Evolutionary conservation across 495 filamentous ascomycete genomes (phyloP), one percentile per base, ranked within the genome.

Genomic region (Daldinia grandis): DNA sequence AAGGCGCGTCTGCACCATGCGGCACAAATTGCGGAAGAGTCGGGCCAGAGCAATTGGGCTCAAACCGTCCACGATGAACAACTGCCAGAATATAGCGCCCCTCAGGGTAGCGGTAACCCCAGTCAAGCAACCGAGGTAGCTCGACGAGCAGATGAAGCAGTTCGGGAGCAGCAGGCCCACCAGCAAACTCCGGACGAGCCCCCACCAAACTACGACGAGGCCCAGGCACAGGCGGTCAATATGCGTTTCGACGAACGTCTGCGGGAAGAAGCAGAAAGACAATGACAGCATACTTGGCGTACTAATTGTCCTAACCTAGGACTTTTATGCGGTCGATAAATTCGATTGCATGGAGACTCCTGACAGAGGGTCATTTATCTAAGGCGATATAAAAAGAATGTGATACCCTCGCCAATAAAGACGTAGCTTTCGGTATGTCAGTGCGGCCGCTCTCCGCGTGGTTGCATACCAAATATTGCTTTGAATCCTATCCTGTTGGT

Each of bases 141-240:
- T 69, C 58, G 42, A 27, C 73, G 66, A 56, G 71, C 71, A 42
- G 69, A 71, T 49, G 69, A 75, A 62, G 68, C 68, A 50, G 64
- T 51, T 25, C 64, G 49, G 37, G 62, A 68, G 33, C 61, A 65
- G 58, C 76, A 77, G 53, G 72, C 74, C 64, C 64, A 78, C 47
- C 81, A 79, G 60, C 76, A 80, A 63, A 75, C 83, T 19, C 93
- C 93, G 0, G 81, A 87, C 64, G 95, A 95, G 65, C 93, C 94
- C 15, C 95, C 95, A 31, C 95, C 95, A 35, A 92, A 92, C 37
- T 99, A 99, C 78, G 92, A 98, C 75, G 93, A 97, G 76, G 92
- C 90, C 30, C 95, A 97, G 78, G 85, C 88, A 62, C 88, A 91
- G 66, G 93, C 91, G 66, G 83, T 97, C n/a, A 76, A 69, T 50